Evolutionary conservation across 225 moss, liverwort and hornwort species (phyloP), one percentile per base, ranked within the genome.

Genomic region (Asterella californica): DNA sequence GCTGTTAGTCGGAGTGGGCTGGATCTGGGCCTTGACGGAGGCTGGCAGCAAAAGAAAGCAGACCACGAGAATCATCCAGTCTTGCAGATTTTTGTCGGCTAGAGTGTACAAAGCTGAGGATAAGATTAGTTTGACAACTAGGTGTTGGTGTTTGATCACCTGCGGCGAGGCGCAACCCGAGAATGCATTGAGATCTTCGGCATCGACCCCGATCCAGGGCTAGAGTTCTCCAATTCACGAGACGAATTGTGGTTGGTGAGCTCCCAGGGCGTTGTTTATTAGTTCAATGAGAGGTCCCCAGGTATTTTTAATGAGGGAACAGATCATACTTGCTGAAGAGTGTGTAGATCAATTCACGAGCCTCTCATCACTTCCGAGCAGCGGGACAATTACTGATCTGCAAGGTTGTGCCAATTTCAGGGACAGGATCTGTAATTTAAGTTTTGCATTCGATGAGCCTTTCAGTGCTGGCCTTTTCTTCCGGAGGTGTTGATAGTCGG

Each of bases 201-300:
- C 36, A 59, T 10, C 60, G 37, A 8, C 15, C 34, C 34, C 53
- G 27, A 4, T 37, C 49, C 68, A 50, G 25, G 71, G 27, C 66
- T 68, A 74, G 60, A 69, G 38, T 55, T 45, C 18, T 69, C 62
- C 45, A 25, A 81, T 84, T 81, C 52, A 61, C 59, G 81, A 24
- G 81, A 77, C 15, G 74, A 77, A 81, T 78, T 81, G 45, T 47
- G 21, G 77, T 73, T 30, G 68, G 59, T 78, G 78, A 81, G 72
- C 50, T 76, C 19, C 42, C 78, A 54, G 33, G 62, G 72, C 70
- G 78, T 79, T 76, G 69, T 70, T 65, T 45, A 49, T 25, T 45
- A 77, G 49, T 72, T 79, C 76, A 85, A 82, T 82, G 82, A 85
- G 73, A 79, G 76, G 79, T 55, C 70, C 79, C 61, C 25, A 21